Conservation (phyloP, 305 asterid genomes). For the Rubia peregrina region DNA sequence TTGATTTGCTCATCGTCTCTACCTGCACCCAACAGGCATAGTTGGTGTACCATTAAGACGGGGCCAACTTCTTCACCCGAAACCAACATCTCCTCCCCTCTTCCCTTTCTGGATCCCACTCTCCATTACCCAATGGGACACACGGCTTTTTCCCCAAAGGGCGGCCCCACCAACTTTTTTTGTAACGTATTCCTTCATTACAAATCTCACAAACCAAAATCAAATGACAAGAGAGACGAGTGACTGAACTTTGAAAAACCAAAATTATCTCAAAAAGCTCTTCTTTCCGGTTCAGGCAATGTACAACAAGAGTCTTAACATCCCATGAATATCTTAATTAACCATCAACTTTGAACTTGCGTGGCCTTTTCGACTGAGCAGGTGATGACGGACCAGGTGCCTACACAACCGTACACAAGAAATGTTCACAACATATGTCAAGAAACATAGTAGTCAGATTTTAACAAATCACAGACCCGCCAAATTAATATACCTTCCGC, state of each 20-base stretch:
- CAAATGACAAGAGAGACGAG: too few relatives aligned
- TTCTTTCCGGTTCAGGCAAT: not conserved
- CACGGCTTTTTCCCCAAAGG: too few relatives aligned
- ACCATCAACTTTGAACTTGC: conserved; percentile 68
- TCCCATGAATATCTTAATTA: conserved; percentile 4
- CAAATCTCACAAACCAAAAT: too few relatives aligned
- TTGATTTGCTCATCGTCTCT: not conserved
- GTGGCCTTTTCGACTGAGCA: conserved; percentile 80
- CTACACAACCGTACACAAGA: conserved; percentile 30
- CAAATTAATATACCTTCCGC: conserved; percentile 58
- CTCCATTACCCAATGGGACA: not conserved
- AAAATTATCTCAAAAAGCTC: rapidly evolving
- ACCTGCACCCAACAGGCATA: not conserved
- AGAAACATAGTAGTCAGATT: conserved; percentile 8
- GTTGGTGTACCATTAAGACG: too few relatives aligned
- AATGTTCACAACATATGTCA: not conserved
- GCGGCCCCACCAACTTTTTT: too few relatives aligned
- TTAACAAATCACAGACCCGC: not conserved
- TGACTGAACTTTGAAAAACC: too few relatives aligned
- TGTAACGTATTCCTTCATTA: too few relatives aligned
- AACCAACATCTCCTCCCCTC: too few relatives aligned
- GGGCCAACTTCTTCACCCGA: too few relatives aligned
- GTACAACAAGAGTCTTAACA: not conserved
- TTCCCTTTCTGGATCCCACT: too few relatives aligned
- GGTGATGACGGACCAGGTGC: conserved; percentile 87